phyloP scores from a whole-genome alignment of 2,329 filamentous ascomycete species.

The Aciculosporium take region DNA sequence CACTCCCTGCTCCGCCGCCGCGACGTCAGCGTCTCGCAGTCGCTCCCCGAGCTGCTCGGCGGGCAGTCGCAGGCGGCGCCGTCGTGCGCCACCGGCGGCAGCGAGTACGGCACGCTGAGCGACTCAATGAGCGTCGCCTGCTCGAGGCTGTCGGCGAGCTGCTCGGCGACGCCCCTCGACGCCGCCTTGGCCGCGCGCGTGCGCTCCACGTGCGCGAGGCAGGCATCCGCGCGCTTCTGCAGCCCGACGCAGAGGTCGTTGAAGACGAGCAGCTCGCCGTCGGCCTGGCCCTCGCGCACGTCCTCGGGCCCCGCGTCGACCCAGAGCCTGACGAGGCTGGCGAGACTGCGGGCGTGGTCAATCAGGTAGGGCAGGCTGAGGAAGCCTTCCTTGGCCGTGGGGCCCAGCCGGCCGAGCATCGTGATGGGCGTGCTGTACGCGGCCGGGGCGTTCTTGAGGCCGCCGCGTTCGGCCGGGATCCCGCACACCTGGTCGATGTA shows the following conservation, averaged over 20 bases:
- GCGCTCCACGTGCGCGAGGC: constrained; percentile 34
- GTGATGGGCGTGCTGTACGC: constrained; percentile 88
- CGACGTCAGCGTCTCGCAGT: constrained; percentile 14
- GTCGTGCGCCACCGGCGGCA: constrained; percentile 15
- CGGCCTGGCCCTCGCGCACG: constrained; percentile 16
- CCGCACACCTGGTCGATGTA: constrained; percentile 80
- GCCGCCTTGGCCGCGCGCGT: constrained; percentile 25
- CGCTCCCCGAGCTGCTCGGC: constrained; percentile 39
- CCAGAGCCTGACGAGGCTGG: constrained; percentile 71
- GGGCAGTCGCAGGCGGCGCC: constrained; percentile 21
- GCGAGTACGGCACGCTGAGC: constrained; percentile 16
- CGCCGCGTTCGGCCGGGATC: constrained; percentile 57
- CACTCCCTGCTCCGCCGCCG: constrained; percentile 19
- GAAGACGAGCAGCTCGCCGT: constrained; percentile 41
- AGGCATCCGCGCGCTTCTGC: constrained; percentile 36
- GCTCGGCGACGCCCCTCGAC: constrained; percentile 17
- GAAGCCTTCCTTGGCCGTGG: constrained; percentile 77
- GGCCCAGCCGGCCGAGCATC: constrained; percentile 69
- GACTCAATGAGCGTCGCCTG: constrained; percentile 24
- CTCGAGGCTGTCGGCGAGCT: constrained; percentile 35
- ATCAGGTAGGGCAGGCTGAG: constrained; percentile 87
- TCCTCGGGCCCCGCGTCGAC: constrained; percentile 39
- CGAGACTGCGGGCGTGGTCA: constrained; percentile 74
- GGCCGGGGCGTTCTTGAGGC: constrained; percentile 50
- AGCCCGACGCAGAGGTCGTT: constrained; percentile 35